Conservation (phyloP, 2,329 filamentous ascomycete species). For the Arthrinium puccinioides region DNA sequence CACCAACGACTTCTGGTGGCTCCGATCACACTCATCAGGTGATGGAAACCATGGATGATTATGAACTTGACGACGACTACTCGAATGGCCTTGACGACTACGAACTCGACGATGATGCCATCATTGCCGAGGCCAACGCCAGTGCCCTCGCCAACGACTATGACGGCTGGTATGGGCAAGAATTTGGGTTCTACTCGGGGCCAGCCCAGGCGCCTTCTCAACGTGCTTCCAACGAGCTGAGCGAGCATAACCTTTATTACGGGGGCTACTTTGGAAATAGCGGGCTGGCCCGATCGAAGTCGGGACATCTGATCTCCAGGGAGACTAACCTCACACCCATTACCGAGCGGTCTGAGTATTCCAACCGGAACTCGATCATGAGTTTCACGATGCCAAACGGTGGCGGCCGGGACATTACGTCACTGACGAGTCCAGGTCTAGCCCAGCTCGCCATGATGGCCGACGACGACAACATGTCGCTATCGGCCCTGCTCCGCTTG, state of each 20-base stretch:
- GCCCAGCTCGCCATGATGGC: conserved; percentile 67
- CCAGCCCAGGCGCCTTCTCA: conserved; percentile 29
- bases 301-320: conserved; percentile 65
- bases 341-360: conserved; percentile 92
- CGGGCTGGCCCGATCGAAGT: conserved; percentile 61
- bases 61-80: conserved; percentile 15
- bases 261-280: conserved; percentile 89
- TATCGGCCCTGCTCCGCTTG: conserved; percentile 65
- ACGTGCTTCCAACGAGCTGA: conserved; percentile 16
- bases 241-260: conserved; percentile 44
- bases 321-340: conserved; percentile 95
- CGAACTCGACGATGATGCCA: conserved; percentile 75
- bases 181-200: conserved; percentile 90
- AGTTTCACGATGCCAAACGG: conserved; percentile 51
- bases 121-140: conserved; percentile 92
- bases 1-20: conserved; percentile 23
- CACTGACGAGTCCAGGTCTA: conserved; percentile 63
- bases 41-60: conserved; percentile 17
- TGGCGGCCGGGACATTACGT: conserved; percentile 34
- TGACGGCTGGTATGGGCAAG: conserved; percentile 90
- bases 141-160: conserved; percentile 87
- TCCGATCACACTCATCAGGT: conserved; percentile 15
- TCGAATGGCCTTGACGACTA: conserved; percentile 33
- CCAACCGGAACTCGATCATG: conserved; percentile 86
- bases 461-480: conserved; percentile 63